phyloP scores from a whole-genome alignment of 169 alveolate species.

The Eimeria sp. region DNA sequence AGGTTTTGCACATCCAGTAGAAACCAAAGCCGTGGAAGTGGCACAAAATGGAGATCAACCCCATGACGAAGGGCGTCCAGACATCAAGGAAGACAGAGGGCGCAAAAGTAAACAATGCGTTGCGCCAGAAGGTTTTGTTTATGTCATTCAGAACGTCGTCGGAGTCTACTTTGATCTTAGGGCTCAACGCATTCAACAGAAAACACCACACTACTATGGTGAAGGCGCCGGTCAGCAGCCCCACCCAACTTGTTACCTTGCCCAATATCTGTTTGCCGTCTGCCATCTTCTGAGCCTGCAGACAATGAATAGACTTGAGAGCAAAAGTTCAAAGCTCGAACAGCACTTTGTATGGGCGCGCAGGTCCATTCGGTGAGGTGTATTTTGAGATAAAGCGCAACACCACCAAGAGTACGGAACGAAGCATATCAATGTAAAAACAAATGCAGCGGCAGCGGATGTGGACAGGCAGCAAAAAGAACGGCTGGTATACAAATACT shows the following conservation, averaged over 20 bases:
- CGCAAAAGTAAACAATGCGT: conserved; percentile 68
- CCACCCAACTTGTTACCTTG: conserved; percentile 74
- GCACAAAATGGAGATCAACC: conserved; percentile 67
- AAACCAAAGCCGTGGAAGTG: conserved; percentile 51
- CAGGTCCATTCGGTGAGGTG: too few species aligned
- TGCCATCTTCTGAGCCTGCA: conserved; percentile 7
- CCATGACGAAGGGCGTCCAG: conserved; percentile 81
- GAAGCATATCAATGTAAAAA: not conserved
- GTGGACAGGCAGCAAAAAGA: not conserved
- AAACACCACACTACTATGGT: conserved; percentile 75
- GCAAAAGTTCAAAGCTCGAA: not conserved
- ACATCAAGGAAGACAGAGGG: conserved; percentile 69
- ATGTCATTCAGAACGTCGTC: conserved; percentile 24
- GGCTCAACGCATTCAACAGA: conserved; percentile 7
- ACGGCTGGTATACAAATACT: not conserved
- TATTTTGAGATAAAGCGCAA: too few species aligned
- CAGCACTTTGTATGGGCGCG: too few species aligned
- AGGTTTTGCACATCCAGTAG: conserved; percentile 51
- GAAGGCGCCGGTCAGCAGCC: conserved; percentile 64
- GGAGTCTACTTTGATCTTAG: conserved; percentile 22
- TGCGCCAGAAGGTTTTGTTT: conserved; percentile 50
- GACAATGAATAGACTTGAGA: not conserved
- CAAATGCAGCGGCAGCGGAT: not conserved
- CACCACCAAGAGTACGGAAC: not conserved
- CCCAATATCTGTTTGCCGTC: conserved; percentile 56